Conservation (phyloP, 805 yeast genomes). For the Zygoascus bituminiphila region DNA sequence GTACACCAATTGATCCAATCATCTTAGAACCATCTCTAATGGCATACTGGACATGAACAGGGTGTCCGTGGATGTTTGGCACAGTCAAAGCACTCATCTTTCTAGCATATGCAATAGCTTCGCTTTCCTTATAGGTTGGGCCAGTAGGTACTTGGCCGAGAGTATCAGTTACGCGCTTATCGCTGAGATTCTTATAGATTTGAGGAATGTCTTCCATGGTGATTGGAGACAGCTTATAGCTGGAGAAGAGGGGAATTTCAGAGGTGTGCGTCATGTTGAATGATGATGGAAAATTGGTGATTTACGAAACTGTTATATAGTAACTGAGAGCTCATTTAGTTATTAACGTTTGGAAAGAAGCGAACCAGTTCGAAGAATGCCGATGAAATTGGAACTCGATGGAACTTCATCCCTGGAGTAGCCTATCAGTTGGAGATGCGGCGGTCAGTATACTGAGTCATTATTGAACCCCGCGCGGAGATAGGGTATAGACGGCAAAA, state of each 20-base stretch:
- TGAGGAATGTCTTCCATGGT: background rate
- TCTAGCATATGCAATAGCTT: conserved; percentile 10
- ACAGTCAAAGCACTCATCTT: background rate
- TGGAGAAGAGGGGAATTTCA: background rate
- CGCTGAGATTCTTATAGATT: background rate
- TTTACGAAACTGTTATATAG: no score
- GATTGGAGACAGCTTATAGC: background rate
- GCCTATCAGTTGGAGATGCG: no score
- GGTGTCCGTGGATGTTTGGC: background rate
- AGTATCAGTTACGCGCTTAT: conserved; percentile 9
- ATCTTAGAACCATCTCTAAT: conserved; percentile 12
- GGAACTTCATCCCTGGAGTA: no score
- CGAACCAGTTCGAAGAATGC: no score
- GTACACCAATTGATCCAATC: conserved; percentile 11
- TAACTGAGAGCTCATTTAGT: no score
- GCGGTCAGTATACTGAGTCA: no score
- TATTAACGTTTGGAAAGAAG: no score
- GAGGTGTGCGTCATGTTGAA: background rate
- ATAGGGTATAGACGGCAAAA: no score
- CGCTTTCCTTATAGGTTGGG: conserved; percentile 9
- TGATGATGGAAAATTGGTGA: background rate
- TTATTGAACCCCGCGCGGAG: no score
- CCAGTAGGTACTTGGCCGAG: conserved; percentile 11
- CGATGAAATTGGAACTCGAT: no score
- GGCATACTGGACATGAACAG: conserved; percentile 4